Base-by-base conservation (phyloP, 2,329 filamentous ascomycete species). In the Penicillium brasilianum region DNA sequence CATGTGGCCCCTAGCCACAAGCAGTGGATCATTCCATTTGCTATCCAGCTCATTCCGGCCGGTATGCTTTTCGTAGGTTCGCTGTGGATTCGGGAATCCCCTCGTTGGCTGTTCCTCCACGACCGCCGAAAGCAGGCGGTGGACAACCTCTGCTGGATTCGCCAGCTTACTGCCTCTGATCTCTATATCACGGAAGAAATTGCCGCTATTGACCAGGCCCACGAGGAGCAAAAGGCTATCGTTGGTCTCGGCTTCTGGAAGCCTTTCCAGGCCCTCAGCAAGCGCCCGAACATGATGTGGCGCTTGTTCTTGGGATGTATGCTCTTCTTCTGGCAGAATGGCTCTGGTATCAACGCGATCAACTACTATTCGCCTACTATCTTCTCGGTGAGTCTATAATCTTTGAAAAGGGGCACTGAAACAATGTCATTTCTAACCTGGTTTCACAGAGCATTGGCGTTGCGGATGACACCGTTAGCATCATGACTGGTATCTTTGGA, bases 291-390 rank as follows among this genome's bases (percentile, higher is more conserved):
- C 69, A 83, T 90, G n/a, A 85, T 86, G 66, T 91, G 87, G 81
- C 86, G 90, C 49, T 88, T 94, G 75, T 85, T 91, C 73, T 82
- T 93, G 18, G 90, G 90, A 54, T 85, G 85, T 59, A 85, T 91
- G 71, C 83, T 94, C 20, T 93, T 93, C 81, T 81, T 93, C 57
- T 92, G 88, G 83, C 91, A 94, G 77, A 93, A 93, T 67, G 88
- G 88, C 51, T 83, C 80, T 3, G 90, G 90, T 7, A 92, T 92
- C 77, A 92, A 92, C 67, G 89, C 90, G n/a, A 88, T 91, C 78
- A 92, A 92, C 80, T 92, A 92, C 78, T 91, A 89, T 75, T 83
- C 80, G 0, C 88, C 89, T 0, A 88, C 85, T 0, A 85, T 91
- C 20, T 91, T 92, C 81, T 82, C 55, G 16, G 64, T 67, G 57